Percentiles rank a stretch among this genome's conserved stretches.
Evolutionary conservation across 176 grass and related monocot genomes (phyloP).

Genomic region (Musa beccarii): DNA sequence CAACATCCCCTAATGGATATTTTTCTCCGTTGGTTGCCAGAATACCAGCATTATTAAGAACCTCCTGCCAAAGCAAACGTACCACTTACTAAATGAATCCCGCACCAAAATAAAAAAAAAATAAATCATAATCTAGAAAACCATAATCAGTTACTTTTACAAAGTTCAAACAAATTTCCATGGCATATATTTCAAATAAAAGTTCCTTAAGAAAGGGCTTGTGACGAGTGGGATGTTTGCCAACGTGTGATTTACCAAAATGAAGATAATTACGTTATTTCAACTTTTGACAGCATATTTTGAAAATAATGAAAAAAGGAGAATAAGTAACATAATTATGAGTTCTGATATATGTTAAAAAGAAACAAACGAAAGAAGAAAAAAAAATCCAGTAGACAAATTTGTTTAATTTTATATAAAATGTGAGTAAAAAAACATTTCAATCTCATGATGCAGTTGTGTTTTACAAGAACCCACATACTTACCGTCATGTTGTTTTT

Average conservation of each 20-base stretch:
- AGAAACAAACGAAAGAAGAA: too few species aligned
- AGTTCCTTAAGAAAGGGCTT: too few species aligned
- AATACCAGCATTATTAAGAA: slow-evolving; percentile 44
- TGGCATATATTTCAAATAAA: neutral
- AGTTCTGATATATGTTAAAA: too few species aligned
- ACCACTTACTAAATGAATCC: neutral
- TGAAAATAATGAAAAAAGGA: too few species aligned
- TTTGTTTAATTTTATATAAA: too few species aligned
- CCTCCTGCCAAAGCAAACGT: slow-evolving; percentile 36
- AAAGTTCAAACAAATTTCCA: neutral
- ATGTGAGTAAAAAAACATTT: too few species aligned
- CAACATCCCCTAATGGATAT: slow-evolving; percentile 50
- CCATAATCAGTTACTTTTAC: neutral
- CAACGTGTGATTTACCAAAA: neutral
- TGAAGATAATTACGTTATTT: neutral
- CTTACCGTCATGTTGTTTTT: slow-evolving; percentile 89
- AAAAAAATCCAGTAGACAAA: too few species aligned
- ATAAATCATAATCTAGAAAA: too few species aligned
- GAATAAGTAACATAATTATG: too few species aligned
- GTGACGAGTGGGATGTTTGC: neutral
- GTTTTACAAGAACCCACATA: neutral
- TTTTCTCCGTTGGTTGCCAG: slow-evolving; percentile 35
- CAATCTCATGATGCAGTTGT: neutral
- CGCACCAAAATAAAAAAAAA: too few species aligned
- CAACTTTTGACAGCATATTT: neutral